Percentiles rank a stretch among this genome's conserved stretches.
phyloP scores from a whole-genome alignment of 2,329 filamentous ascomycete species.

The Sordariomycetes sp. region DNA sequence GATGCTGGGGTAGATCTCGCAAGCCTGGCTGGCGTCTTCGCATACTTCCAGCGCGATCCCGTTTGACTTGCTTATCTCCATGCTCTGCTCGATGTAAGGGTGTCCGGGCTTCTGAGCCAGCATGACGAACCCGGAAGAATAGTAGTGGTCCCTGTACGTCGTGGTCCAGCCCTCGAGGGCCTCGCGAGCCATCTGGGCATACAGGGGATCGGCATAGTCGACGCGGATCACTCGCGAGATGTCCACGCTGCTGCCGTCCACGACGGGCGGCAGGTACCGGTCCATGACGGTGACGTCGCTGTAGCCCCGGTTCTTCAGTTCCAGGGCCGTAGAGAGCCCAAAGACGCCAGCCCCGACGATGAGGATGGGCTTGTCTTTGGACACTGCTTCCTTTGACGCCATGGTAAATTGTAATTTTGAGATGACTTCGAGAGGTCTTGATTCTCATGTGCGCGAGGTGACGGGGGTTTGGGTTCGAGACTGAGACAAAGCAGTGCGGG shows the following conservation, averaged over 20 bases:
- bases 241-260: constrained; percentile 51
- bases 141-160: constrained; percentile 11
- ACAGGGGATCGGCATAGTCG: constrained; percentile 75
- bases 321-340: constrained; percentile 51
- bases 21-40: neutral
- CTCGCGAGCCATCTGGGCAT: constrained; percentile 60
- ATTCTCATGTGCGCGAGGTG: too few relatives aligned
- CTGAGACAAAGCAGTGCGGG: too few relatives aligned
- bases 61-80: constrained; percentile 12
- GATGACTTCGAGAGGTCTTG: too few relatives aligned
- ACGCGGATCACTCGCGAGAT: constrained; percentile 52
- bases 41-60: neutral
- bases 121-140: neutral
- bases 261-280: constrained; percentile 48
- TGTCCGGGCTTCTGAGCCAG: constrained; percentile 20
- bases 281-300: constrained; percentile 53
- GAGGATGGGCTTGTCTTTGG: constrained; percentile 36
- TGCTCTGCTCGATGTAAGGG: constrained; percentile 49
- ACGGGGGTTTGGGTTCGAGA: too few relatives aligned
- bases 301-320: constrained; percentile 51
- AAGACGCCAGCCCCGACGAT: constrained; percentile 60
- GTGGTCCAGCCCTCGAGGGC: constrained; percentile 65
- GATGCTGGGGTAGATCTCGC: neutral
- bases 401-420: neutral
- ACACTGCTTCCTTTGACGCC: too few relatives aligned